A percentile compares a stretch with the other conserved stretches of the same genome.
These are phyloP conservation scores for Symbiodinium pilosum DNA, from an alignment of 73 alveolate genomes.

Conservation along the genomic window DNA sequence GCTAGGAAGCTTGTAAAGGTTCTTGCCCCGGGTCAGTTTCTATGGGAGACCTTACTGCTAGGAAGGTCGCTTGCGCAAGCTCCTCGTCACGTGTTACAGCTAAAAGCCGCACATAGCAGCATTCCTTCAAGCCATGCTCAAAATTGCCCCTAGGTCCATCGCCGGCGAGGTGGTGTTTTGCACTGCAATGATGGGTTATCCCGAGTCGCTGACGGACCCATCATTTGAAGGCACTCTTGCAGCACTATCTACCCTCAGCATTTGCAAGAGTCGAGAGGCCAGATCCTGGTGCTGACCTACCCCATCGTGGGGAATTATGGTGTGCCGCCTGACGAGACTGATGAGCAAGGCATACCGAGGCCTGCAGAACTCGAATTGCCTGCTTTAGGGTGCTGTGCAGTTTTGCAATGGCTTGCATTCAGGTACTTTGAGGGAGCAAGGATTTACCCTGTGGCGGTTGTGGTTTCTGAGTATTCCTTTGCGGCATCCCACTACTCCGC, in stretches of 20 bases:
- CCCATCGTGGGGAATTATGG: constrained; percentile 94
- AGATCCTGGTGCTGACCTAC: constrained; percentile 67
- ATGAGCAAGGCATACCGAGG: constrained; percentile 70
- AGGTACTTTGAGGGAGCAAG: constrained; percentile 71
- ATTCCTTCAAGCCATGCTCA: not conserved
- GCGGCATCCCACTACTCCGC: constrained; percentile 88
- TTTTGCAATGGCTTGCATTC: not conserved
- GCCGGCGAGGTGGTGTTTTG: constrained; percentile 93
- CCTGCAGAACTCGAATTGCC: not conserved
- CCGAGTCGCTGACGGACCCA: constrained; percentile 93
- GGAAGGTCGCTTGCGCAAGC: not conserved
- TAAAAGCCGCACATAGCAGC: not conserved
- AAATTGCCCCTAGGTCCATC: constrained; percentile 17
- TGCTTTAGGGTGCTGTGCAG: not conserved
- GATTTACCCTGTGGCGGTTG: constrained; percentile 61
- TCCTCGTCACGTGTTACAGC: too few relatives aligned
- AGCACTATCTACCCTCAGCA: not conserved
- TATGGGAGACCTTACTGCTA: not conserved
- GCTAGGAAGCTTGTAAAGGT: too few relatives aligned
- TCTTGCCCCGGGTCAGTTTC: not conserved
- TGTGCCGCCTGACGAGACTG: constrained; percentile 93
- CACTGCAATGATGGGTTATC: constrained; percentile 92
- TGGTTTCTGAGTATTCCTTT: constrained; percentile 86
- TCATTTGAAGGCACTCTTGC: constrained; percentile 25
- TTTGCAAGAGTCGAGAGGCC: not conserved